Evolutionary conservation across 805 yeast genomes (phyloP).

Genomic region (Peterozyma xylosa): DNA sequence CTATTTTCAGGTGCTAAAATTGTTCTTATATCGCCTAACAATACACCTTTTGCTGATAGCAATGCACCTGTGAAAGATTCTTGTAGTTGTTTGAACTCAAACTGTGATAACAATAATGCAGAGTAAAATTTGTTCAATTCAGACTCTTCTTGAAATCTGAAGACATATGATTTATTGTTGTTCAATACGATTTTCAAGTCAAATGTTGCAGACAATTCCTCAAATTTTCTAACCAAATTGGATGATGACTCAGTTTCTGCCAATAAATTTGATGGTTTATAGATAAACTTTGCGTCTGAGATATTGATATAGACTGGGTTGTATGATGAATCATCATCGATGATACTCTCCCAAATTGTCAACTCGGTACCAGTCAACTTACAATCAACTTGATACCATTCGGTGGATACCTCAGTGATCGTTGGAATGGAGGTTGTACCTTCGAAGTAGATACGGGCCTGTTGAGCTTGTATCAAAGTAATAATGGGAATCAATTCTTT

Average conservation of each 20-base stretch:
- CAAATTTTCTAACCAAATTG: neutral
- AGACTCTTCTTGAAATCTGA: slow-evolving; percentile 17
- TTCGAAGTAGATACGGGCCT: slow-evolving; percentile 52
- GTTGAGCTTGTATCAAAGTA: slow-evolving; percentile 64
- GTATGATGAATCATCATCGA: slow-evolving; percentile 25
- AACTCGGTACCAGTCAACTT: slow-evolving; percentile 45
- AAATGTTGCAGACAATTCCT: slow-evolving; percentile 1
- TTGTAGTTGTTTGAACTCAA: slow-evolving; percentile 47
- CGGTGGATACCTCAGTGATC: slow-evolving; percentile 17
- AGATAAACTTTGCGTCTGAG: slow-evolving; percentile 30
- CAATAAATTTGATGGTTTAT: slow-evolving; percentile 3
- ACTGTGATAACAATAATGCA: slow-evolving; percentile 45
- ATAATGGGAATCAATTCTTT: slow-evolving; percentile 68
- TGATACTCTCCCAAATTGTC: slow-evolving; percentile 36
- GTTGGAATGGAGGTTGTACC: slow-evolving; percentile 25
- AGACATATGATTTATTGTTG: slow-evolving; percentile 14
- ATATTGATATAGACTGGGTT: slow-evolving; percentile 47
- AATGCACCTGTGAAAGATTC: slow-evolving; percentile 63
- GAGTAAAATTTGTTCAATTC: slow-evolving; percentile 27
- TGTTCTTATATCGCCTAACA: slow-evolving; percentile 51
- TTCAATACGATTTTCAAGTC: slow-evolving; percentile 18
- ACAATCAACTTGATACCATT: slow-evolving; percentile 19
- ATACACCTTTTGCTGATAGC: slow-evolving; percentile 48
- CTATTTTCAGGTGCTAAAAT: slow-evolving; percentile 43
- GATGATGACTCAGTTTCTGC: slow-evolving; percentile 1